These are phyloP conservation scores for Ascochyta lentis DNA, from an alignment of 2,329 filamentous ascomycete species.

Conservation along the genomic window DNA sequence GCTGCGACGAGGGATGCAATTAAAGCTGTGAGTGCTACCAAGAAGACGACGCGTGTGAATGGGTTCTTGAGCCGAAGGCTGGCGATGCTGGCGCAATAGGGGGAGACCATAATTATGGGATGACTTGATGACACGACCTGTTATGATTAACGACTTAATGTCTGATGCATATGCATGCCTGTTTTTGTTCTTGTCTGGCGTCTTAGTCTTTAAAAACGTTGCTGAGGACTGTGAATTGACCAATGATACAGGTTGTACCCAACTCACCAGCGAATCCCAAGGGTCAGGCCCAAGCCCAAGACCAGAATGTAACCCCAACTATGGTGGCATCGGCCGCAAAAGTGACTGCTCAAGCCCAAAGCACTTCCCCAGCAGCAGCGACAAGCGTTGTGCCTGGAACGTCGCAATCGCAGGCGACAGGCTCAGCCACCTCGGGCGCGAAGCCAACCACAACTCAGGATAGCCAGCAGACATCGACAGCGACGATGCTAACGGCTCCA, in stretches of 20 bases:
- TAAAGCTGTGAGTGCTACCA: constrained; percentile 18
- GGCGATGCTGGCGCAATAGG: constrained; percentile 8
- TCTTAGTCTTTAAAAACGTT: background rate
- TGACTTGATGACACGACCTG: background rate
- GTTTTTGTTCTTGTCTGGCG: constrained; percentile 1
- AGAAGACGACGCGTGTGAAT: constrained; percentile 4
- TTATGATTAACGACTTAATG: constrained; percentile 14
- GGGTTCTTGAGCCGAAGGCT: constrained; percentile 8
- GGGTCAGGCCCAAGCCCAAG: constrained; percentile 1
- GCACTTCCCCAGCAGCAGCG: background rate
- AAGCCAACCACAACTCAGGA: background rate
- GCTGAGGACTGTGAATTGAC: background rate
- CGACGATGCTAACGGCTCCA: background rate
- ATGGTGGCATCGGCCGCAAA: background rate
- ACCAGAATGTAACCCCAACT: background rate
- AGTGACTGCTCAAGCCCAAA: background rate
- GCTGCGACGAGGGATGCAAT: constrained; percentile 22
- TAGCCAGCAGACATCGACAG: constrained; percentile 1
- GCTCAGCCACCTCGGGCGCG: background rate
- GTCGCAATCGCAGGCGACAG: constrained; percentile 1
- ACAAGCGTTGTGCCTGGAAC: background rate
- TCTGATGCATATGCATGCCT: constrained; percentile 5
- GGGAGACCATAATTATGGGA: background rate
- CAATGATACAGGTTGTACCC: constrained; percentile 1
- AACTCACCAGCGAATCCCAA: background rate